A percentile compares a stretch with the other conserved stretches of the same genome.
Conservation (phyloP, 2,329 filamentous ascomycete genomes). For the Pyrenochaeta sp. region DNA sequence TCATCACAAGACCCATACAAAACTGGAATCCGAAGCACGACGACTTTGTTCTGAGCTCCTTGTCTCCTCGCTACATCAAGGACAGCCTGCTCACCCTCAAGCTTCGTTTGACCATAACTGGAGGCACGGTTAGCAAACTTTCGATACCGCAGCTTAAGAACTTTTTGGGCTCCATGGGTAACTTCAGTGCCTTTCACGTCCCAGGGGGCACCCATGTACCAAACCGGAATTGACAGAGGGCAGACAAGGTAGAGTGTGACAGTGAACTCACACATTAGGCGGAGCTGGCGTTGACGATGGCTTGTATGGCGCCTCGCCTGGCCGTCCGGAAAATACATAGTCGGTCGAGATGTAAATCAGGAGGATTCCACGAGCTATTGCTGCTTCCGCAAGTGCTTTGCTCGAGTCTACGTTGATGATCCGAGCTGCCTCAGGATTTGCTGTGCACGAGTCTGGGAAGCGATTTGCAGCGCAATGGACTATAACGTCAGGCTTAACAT, state of each 20-base stretch:
- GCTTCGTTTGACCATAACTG: constrained; percentile 75
- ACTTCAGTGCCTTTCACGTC: too few relatives aligned
- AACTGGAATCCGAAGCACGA: constrained; percentile 82
- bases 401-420: constrained; percentile 79
- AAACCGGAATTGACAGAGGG: neutral
- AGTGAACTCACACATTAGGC: constrained; percentile 67
- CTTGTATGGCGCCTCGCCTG: constrained; percentile 86
- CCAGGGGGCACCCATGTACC: too few relatives aligned
- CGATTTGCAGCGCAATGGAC: constrained; percentile 92
- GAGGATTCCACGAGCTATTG: constrained; percentile 67
- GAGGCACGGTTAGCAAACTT: constrained; percentile 1
- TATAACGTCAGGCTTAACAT: constrained; percentile 74
- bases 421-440: constrained; percentile 77
- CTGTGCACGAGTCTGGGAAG: constrained; percentile 85
- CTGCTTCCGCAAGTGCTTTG: constrained; percentile 70
- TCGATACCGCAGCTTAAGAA: neutral
- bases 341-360: constrained; percentile 84
- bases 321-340: constrained; percentile 77
- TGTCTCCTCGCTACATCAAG: constrained; percentile 62
- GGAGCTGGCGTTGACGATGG: constrained; percentile 69
- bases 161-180: too few relatives aligned
- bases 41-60: constrained; percentile 38
- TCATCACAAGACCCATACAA: constrained; percentile 78
- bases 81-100: constrained; percentile 74
- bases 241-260: neutral